Conservation (phyloP, 2,329 filamentous ascomycete species). For the Akanthomyces muscarius region DNA sequence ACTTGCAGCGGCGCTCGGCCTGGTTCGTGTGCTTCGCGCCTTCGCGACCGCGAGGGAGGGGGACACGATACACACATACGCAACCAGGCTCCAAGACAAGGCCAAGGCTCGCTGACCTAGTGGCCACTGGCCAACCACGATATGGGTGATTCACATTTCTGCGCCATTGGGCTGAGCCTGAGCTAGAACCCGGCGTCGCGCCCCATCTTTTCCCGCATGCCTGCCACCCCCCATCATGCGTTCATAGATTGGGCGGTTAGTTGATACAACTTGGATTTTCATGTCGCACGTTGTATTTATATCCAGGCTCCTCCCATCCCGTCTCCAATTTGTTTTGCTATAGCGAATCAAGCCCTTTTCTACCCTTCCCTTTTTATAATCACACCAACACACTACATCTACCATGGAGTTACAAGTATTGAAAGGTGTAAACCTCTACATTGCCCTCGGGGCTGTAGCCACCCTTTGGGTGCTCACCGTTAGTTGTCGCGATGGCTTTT, state of each 20-base stretch:
- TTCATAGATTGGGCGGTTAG: constrained; percentile 7
- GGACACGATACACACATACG: neutral
- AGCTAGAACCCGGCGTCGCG: neutral
- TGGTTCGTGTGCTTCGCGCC: constrained; percentile 1
- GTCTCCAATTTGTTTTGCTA: neutral
- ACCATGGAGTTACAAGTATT: constrained; percentile 9
- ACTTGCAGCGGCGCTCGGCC: neutral
- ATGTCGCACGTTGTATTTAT: constrained; percentile 10
- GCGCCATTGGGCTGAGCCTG: constrained; percentile 1
- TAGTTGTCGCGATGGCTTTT: neutral
- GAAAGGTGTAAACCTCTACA: constrained; percentile 11
- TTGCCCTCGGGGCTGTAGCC: constrained; percentile 7
- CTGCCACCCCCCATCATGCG: constrained; percentile 1
- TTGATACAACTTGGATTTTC: neutral
- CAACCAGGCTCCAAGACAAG: neutral
- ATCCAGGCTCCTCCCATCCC: constrained; percentile 1
- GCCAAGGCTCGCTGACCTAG: neutral
- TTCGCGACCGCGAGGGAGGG: constrained; percentile 1
- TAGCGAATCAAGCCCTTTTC: neutral
- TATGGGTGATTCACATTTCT: constrained; percentile 1
- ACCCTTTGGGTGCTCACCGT: constrained; percentile 9
- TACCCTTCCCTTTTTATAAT: neutral
- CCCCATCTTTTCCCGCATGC: constrained; percentile 12
- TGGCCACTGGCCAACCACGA: neutral
- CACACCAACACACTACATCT: neutral